Base-by-base conservation (phyloP, 805 yeast species). In the Blastobotrys terrestris region DNA sequence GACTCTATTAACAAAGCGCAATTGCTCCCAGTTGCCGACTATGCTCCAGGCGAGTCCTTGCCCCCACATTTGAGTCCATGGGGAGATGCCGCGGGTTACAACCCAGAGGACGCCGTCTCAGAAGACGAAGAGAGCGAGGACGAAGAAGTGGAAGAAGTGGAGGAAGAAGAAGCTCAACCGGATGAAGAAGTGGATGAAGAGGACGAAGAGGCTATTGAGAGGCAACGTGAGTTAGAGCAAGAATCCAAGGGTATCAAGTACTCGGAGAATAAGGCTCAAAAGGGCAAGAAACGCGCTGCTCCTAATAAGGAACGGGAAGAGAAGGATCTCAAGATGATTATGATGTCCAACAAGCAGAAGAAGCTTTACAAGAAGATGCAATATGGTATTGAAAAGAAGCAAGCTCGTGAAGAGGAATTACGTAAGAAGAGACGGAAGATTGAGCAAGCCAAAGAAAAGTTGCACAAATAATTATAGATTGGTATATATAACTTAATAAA, bases 31-130 rank as follows among this genome's bases (percentile, higher is more conserved):
- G 96, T 88, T 19, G 83, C 84, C 52, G 77, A 77, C 52, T 94
- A 94, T 66, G 86, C 95, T 44, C 96, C 97, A 3, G 99, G 99
- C 53, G 97, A 92, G 72, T 74, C 88, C 3, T 76, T 94, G 58
- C 99, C 99, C 45, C 97, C 99, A 39, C 99, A 94, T 71, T 76
- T 94, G 64, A 87, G 96, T 50, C 99, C 99, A 75, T 94, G 99
- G 98, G 98, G 98, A 61, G 99, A 94, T 73, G 79, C 91, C 47
- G 89, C 85, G 62, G 85, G 84, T 51, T 94, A 94, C 72, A 82
- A 92, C 70, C 98, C 99, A 63, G 82, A 77, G 53, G 85, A 80
- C 31, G 77, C 67, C 14, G 77, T 64, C 2, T 80, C 68, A 14
- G 79, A 69, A 26, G 81, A 65, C 18, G 81, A 65, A 16, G 83